These are phyloP conservation scores for Fusarium xyrophilum DNA, from an alignment of 2,329 filamentous ascomycete genomes.

Conservation along the genomic window DNA sequence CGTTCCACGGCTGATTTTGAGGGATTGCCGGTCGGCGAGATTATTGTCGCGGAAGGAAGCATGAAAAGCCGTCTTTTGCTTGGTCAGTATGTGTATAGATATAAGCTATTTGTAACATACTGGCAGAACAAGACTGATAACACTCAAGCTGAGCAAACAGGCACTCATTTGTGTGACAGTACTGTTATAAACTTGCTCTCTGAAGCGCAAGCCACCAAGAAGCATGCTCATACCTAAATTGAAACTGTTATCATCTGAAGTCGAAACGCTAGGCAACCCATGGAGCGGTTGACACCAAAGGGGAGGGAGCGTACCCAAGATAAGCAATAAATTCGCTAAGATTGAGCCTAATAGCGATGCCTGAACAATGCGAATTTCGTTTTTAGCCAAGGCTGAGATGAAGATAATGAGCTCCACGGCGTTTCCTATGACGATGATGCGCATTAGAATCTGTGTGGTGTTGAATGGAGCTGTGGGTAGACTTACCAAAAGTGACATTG, in stretches of 20 bases:
- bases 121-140: conserved; percentile 85
- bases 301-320: conserved; percentile 69
- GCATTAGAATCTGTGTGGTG: neutral
- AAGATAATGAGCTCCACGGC: conserved; percentile 83
- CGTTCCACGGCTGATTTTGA: conserved; percentile 88
- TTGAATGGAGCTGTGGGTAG: neutral
- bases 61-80: conserved; percentile 79
- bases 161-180: conserved; percentile 97
- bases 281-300: neutral
- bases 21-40: conserved; percentile 71
- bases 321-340: conserved; percentile 84
- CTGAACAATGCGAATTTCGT: conserved; percentile 90
- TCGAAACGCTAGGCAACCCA: neutral
- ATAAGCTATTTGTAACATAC: conserved; percentile 53
- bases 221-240: conserved; percentile 94
- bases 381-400: conserved; percentile 4
- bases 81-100: conserved; percentile 48
- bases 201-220: conserved; percentile 82
- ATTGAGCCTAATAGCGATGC: conserved; percentile 90
- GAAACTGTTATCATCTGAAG: conserved; percentile 49
- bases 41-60: conserved; percentile 74
- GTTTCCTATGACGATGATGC: conserved; percentile 44
- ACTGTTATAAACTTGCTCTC: conserved; percentile 95
- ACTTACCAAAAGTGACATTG: conserved; percentile 76
- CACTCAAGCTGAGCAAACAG: conserved; percentile 86